Base-by-base conservation (phyloP, 2,329 filamentous ascomycete species). In the Nemania sp. region DNA sequence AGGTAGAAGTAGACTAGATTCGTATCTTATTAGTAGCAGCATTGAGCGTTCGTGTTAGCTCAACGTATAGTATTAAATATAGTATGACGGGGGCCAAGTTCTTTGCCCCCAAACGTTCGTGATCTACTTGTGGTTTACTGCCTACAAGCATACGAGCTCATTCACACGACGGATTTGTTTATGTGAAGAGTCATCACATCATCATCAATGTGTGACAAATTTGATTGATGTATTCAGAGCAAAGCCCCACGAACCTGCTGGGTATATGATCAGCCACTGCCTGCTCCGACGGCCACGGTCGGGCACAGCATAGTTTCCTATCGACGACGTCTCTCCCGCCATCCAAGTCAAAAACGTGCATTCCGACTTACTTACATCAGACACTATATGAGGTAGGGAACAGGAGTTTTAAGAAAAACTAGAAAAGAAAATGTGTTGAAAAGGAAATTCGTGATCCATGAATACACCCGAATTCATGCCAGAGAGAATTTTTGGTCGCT, bases 381-480 rank as follows among this genome's bases (percentile, higher is more conserved):
- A 29, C 25, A 7, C 25, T 29, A 29, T 4, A 29, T 29, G 25
- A 29, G 25, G 25, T 45, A 15, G n/a, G 35, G 17, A 12, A 43
- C 15, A 32, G 10, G 10, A 39, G 6, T 21, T 15, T 39, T 21
- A 17, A 37, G 32, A 43, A 49, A 35, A 39, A 42, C 45, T 40
- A 37, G 18, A 39, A 11, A n/a, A n/a, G 25, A 51, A 46, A 29
- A 43, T n/a, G n/a, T n/a, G 7, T 10, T 21, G 13, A 54, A 43
- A 20, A 20, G 6, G n/a, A 43, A 42, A 34, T 47, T 45, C 48
- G 39, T 54, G 29, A 57, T 51, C 53, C 57, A 34, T 61, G 55
- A 46, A 54, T 17, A 21, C 25, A 46, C 43, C 25, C 32, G 18
- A 51, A 29, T 57, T 60, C 54, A 52, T 53, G 48, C 45, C 57